Evolutionary conservation across 1,284 basidiomycete genomes (phyloP).

Genomic region (Filobasidium uniguttulatum): DNA sequence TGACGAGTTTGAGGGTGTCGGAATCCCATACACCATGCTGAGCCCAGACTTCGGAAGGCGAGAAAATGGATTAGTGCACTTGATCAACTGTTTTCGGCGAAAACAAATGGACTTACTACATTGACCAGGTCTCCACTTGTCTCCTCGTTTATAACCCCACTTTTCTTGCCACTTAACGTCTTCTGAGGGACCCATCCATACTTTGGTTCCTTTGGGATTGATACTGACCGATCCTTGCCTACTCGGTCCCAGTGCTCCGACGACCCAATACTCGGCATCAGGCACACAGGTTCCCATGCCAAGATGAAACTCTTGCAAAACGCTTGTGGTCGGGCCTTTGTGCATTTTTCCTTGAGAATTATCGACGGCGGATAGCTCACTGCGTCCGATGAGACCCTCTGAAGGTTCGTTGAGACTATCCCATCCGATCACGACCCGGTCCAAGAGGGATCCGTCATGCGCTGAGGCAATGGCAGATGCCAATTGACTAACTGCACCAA

Average conservation of each 20-base stretch:
- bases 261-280: constrained; percentile 65
- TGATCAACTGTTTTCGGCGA: not conserved
- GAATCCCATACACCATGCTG: constrained; percentile 83
- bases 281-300: constrained; percentile 77
- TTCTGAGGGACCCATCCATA: constrained; percentile 53
- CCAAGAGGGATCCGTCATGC: constrained; percentile 51
- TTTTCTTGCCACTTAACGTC: constrained; percentile 36
- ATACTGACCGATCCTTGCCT: constrained; percentile 58
- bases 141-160: constrained; percentile 71
- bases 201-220: constrained; percentile 63
- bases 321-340: constrained; percentile 75
- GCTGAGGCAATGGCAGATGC: constrained; percentile 61
- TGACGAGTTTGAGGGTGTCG: constrained; percentile 51
- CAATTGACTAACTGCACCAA: constrained; percentile 59
- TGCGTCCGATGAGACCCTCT: constrained; percentile 68
- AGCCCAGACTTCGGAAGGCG: constrained; percentile 60
- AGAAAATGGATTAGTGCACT: constrained; percentile 2
- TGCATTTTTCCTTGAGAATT: constrained; percentile 52
- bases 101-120: constrained; percentile 43
- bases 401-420: constrained; percentile 91
- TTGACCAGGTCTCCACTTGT: constrained; percentile 64
- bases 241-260: constrained; percentile 65
- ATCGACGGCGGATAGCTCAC: constrained; percentile 55
- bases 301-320: constrained; percentile 66
- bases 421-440: constrained; percentile 88